Evolutionary conservation across 257 asterid genomes (phyloP).

Genomic region (Ilex aquifolium): DNA sequence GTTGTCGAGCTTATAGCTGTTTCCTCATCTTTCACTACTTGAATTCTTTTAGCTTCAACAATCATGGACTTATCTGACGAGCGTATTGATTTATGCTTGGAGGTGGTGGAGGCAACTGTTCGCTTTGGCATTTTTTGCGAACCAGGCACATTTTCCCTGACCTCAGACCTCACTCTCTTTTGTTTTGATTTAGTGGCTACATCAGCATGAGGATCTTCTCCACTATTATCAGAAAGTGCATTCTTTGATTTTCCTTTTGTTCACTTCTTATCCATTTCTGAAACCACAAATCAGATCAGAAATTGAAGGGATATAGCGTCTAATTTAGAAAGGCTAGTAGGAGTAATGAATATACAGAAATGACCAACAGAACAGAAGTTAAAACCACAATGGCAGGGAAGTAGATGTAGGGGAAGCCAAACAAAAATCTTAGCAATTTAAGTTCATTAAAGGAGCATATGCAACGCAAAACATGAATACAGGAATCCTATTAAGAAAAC

Average conservation of each 20-base stretch:
- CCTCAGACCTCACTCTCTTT: too few relatives aligned
- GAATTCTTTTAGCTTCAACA: slow-evolving; percentile 51
- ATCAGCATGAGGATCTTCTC: not conserved
- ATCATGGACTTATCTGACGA: slow-evolving; percentile 38
- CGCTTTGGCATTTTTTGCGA: slow-evolving; percentile 77
- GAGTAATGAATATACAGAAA: not conserved
- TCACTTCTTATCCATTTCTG: not conserved
- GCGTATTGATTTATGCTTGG: slow-evolving; percentile 56
- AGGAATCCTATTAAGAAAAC: too few relatives aligned
- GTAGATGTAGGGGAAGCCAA: not conserved
- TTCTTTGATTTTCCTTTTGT: not conserved
- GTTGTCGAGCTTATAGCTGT: slow-evolving; percentile 70
- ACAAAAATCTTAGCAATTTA: not conserved
- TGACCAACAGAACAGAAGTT: not conserved
- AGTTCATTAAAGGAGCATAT: not conserved
- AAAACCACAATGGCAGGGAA: not conserved
- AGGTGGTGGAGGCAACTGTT: slow-evolving; percentile 71
- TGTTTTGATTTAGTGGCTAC: too few relatives aligned
- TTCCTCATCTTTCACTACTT: slow-evolving; percentile 57
- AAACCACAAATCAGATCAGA: not conserved
- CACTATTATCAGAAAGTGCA: not conserved
- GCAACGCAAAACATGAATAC: not conserved
- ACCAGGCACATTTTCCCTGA: too few relatives aligned
- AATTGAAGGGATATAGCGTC: not conserved
- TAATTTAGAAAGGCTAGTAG: not conserved